A percentile compares a stretch with the other conserved stretches of the same genome.
phyloP scores from a whole-genome alignment of 495 filamentous ascomycete genomes.

The Xylaria palmicola region DNA sequence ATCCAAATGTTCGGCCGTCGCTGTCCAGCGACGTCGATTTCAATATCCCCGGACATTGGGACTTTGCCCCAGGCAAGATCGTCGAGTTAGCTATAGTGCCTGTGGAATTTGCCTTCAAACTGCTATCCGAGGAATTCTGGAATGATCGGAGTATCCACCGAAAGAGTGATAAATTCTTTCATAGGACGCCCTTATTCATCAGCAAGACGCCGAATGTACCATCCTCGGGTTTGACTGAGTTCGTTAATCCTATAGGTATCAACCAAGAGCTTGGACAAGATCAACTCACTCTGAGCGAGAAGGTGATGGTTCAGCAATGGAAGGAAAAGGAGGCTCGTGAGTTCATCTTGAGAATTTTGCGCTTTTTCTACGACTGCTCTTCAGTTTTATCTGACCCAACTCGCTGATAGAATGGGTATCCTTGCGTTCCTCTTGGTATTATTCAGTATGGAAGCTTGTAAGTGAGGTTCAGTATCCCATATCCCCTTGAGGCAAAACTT shows the following conservation, averaged over 20 bases:
- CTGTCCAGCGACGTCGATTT: not conserved
- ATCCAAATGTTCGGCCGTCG: not conserved
- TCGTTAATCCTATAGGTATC: not conserved
- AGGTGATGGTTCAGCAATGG: not conserved
- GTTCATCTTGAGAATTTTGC: not conserved
- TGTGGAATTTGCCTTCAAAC: not conserved
- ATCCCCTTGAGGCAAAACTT: no score
- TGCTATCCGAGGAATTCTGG: constrained; percentile 4
- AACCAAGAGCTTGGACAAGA: not conserved
- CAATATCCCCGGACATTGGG: not conserved
- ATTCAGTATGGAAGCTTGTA: not conserved
- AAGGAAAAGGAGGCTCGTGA: not conserved
- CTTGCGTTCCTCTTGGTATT: no score
- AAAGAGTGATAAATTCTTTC: not conserved
- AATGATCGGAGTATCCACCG: not conserved
- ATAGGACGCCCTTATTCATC: not conserved
- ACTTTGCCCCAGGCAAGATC: not conserved
- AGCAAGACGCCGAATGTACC: not conserved
- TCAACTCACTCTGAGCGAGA: not conserved
- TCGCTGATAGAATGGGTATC: no score
- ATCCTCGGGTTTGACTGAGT: not conserved
- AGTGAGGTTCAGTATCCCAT: not conserved
- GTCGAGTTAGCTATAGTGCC: not conserved
- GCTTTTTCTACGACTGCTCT: no score
- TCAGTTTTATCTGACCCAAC: no score